Percentiles rank a stretch among this genome's conserved stretches.
These are phyloP conservation scores for Berkeleyomyces rouxiae DNA, from an alignment of 2,329 filamentous ascomycete genomes.

Conservation along the genomic window DNA sequence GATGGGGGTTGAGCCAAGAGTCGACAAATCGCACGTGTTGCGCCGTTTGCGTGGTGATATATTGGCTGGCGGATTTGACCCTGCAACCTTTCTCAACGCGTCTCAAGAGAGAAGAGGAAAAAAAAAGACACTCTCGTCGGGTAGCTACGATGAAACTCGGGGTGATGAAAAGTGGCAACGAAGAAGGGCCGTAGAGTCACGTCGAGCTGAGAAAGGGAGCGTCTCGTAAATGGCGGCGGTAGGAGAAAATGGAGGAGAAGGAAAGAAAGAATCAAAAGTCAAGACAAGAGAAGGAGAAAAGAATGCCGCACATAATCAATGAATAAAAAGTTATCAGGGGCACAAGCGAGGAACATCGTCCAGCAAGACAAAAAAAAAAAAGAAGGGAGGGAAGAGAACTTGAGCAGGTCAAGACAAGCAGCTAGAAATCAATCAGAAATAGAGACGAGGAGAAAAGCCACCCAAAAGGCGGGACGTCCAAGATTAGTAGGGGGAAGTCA, in stretches of 20 bases:
- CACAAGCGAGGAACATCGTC: slow-evolving; percentile 1
- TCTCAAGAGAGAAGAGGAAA: not conserved
- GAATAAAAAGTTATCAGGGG: not conserved
- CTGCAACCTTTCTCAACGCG: not conserved
- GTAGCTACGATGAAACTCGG: not conserved
- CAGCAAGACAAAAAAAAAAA: not conserved
- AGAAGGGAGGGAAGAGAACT: not conserved
- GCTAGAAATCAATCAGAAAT: not conserved
- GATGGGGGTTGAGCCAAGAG: not conserved
- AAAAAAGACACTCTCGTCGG: not conserved
- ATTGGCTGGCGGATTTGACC: not conserved
- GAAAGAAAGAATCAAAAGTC: not conserved
- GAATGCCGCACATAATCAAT: not conserved
- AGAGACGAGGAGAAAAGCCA: slow-evolving; percentile 2
- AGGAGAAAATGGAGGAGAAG: not conserved
- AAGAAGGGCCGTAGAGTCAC: not conserved
- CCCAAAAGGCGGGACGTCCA: not conserved
- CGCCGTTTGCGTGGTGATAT: not conserved
- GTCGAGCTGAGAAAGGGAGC: not conserved
- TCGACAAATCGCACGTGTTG: not conserved
- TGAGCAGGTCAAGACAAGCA: not conserved
- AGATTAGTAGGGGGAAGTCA: not conserved
- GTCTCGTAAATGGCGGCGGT: not conserved
- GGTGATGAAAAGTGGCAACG: not conserved
- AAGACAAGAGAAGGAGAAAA: slow-evolving; percentile 1